phyloP scores from a whole-genome alignment of 768 basidiomycete genomes.

The Lactarius pseudohatsudake region DNA sequence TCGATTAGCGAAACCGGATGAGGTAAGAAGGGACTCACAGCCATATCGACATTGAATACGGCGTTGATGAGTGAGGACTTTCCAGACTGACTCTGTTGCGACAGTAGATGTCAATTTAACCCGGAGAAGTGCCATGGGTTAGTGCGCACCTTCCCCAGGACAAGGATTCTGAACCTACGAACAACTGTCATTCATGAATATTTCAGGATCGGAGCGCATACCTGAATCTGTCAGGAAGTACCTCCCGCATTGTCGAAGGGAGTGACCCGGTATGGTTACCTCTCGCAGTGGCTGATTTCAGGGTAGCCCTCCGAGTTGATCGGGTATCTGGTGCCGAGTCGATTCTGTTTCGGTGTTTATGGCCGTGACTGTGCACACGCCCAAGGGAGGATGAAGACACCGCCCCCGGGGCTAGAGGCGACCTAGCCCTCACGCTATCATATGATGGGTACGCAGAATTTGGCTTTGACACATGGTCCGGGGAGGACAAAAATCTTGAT shows the following conservation, averaged over 20 bases:
- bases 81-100: constrained; percentile 8
- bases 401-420: too few species aligned
- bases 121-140: too few species aligned
- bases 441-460: too few species aligned
- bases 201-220: background rate
- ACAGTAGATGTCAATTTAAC: background rate
- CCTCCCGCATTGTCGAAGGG: background rate
- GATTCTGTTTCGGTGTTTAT: background rate
- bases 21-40: too few species aligned
- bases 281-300: too few species aligned
- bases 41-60: constrained; percentile 8
- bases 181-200: background rate
- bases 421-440: too few species aligned
- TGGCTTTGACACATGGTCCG: too few species aligned
- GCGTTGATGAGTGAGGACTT: constrained; percentile 16
- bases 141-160: constrained; percentile 15
- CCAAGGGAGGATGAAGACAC: too few species aligned
- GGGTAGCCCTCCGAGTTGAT: background rate
- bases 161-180: constrained; percentile 20
- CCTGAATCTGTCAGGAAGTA: constrained; percentile 13
- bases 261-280: background rate
- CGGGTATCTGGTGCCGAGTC: background rate
- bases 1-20: too few species aligned
- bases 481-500: background rate
- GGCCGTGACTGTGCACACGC: too few species aligned